Conservation (phyloP, 2,329 filamentous ascomycete species). For the Hortaea sp. region DNA sequence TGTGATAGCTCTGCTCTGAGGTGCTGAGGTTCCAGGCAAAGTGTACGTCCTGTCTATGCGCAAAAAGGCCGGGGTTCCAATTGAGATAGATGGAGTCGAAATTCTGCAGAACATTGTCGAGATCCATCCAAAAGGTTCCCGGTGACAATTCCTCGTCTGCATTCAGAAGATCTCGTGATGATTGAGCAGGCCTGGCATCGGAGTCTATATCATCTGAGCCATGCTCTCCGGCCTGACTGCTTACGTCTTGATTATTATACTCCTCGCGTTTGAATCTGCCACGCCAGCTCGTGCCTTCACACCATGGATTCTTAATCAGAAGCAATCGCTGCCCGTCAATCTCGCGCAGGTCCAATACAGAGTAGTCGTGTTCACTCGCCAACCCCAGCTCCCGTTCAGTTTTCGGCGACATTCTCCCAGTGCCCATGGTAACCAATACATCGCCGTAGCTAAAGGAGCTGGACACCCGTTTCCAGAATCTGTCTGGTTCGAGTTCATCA, state of each 20-base stretch:
- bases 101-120: constrained; percentile 78
- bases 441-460: constrained; percentile 67
- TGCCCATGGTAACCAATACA: constrained; percentile 82
- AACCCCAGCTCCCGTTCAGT: constrained; percentile 76
- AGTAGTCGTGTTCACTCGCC: constrained; percentile 87
- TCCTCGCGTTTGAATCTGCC: constrained; percentile 32
- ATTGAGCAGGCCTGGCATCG: constrained; percentile 19
- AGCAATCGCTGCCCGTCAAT: constrained; percentile 54
- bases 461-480: constrained; percentile 68
- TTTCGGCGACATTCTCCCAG: constrained; percentile 64
- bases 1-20: constrained; percentile 19
- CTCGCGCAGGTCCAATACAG: constrained; percentile 69
- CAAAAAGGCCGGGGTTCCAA: constrained; percentile 85
- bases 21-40: constrained; percentile 65
- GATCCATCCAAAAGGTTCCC: constrained; percentile 88
- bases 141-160: constrained; percentile 37
- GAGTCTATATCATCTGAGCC: constrained; percentile 13
- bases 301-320: constrained; percentile 94
- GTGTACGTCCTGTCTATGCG: constrained; percentile 74
- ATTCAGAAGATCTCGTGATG: constrained; percentile 26
- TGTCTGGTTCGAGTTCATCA: constrained; percentile 65
- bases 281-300: constrained; percentile 66
- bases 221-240: constrained; percentile 3
- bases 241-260: background rate
- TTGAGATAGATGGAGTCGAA: constrained; percentile 96